Base-by-base conservation (phyloP, 2,329 filamentous ascomycete species). In the Bipolaris zeicola region DNA sequence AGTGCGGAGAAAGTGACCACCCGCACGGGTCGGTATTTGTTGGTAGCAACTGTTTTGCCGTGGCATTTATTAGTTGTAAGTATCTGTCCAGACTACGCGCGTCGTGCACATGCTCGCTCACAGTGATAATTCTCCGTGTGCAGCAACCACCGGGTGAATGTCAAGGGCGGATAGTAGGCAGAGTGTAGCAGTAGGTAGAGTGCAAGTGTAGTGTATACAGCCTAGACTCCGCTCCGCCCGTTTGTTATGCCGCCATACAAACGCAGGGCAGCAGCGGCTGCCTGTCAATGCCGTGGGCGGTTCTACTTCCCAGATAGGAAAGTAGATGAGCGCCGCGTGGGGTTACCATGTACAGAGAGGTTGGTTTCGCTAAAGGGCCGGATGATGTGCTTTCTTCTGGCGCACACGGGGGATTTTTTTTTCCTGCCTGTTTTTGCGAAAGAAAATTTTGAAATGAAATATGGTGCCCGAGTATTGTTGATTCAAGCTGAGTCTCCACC, bases 261-360 rank as follows among this genome's bases (percentile, higher is more conserved):
- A 38, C 6, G 36, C 16, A 38, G 36, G 36, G 36, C 36, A 38
- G 36, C 36, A 38, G 36, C 36, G 36, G 36, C 36, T 16, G 36
- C 7, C 7, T 41, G 11, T 24, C 16, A 11, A 22, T 41, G 38
- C 28, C 10, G 10, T 31, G 28, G 47, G 47, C 52, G 52, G 52
- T 16, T 51, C 11, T 22, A 10, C 34, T 51, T 51, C 52, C 52
- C 6, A 14, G 39, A 45, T 16, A 36, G 52, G 52, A 38, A 55
- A 51, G 52, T 51, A 20, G 11, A 51, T 41, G 10, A 7, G 26
- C 34, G 5, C 6, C 24, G 33, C 28, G 36, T 43, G 46, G 34
- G 6, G 44, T 55, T 33, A 22, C 36, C 47, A 26, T 20, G 11
- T 13, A 22, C 5, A 20, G 20, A 41, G 18, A 20, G 38, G 20